Base-by-base conservation (phyloP, 106 monocot genomes). In the Gastrodia elata region DNA sequence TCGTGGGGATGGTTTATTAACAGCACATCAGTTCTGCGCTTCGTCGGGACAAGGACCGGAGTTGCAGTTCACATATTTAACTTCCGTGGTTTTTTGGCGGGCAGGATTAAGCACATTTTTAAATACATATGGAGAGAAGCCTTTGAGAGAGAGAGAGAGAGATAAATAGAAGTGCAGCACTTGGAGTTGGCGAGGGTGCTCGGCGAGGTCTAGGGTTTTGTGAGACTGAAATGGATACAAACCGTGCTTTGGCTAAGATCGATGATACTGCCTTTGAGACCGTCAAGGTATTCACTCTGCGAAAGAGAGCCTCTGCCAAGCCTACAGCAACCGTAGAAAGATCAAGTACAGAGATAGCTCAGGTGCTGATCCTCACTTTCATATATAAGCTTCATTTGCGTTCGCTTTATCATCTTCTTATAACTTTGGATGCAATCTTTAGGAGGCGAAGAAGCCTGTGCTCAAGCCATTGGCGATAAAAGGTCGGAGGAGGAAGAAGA, bases 41-140 rank as follows among this genome's bases (percentile, higher is more conserved):
- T n/a, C n/a, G n/a, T n/a, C n/a, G n/a, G n/a, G n/a, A n/a, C n/a
- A n/a, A n/a, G n/a, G n/a, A n/a, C n/a, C n/a, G n/a, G n/a, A n/a
- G 9, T 11, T 10, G 28, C 59, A 10, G 59, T 30, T 65, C 65
- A 33, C 13, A 37, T 14, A 39, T 20, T 38, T 2, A 35, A 38
- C 5, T 68, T 68, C 39, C 69, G 39, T 11, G 24, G 15, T 22
- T 18, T 40, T 67, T 69, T 69, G 69, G 69, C 69, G 69, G 69
- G 69, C 69, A 40, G 26, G 25, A 1, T 6, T 9, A 40, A 10
- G 9, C 5, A 36, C 18, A 4, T 10, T 24, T 67, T 67, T 20
- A 67, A 67, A 67, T 61, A 30, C 1, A 0, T 20, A 30, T 10
- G 15, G 30, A 32, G 28, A 67, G 25, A 40, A 40, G 24, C 69